Evolutionary conservation across 768 basidiomycete species (phyloP).

Genomic region (Mycena venus): DNA sequence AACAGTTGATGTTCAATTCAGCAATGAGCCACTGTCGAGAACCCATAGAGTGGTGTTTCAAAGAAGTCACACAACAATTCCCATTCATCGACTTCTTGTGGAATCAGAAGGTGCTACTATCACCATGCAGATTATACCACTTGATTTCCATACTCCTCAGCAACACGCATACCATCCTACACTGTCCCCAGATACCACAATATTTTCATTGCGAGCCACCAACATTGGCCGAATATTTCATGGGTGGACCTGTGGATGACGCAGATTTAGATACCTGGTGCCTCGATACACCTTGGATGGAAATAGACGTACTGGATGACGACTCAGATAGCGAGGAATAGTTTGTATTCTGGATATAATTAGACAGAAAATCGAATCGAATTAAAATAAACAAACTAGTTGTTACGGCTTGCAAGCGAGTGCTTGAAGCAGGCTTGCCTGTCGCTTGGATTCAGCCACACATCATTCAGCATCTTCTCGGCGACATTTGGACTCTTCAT

Average conservation of each 20-base stretch:
- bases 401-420: not conserved
- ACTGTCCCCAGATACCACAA: too few species aligned
- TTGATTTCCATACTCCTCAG: conserved; percentile 26
- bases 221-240: conserved; percentile 28
- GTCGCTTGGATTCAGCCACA: conserved; percentile 5
- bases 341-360: not conserved
- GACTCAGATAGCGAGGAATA: not conserved
- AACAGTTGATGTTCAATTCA: conserved; percentile 25
- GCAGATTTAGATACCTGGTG: conserved; percentile 26
- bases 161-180: conserved; percentile 33
- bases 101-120: conserved; percentile 32
- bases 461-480: conserved; percentile 3
- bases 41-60: conserved; percentile 32
- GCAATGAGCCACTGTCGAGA: conserved; percentile 34
- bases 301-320: conserved; percentile 2
- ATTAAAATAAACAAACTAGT: not conserved
- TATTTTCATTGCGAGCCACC: conserved; percentile 30
- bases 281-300: conserved; percentile 10
- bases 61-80: conserved; percentile 31
- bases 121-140: conserved; percentile 31
- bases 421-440: conserved; percentile 10
- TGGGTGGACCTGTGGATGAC: conserved; percentile 27
- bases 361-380: not conserved
- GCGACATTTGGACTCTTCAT: not conserved
- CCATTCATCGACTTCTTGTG: conserved; percentile 27